These are phyloP conservation scores for Papiliotrema terrestris DNA, from an alignment of 1,284 basidiomycete genomes.

Conservation along the genomic window DNA sequence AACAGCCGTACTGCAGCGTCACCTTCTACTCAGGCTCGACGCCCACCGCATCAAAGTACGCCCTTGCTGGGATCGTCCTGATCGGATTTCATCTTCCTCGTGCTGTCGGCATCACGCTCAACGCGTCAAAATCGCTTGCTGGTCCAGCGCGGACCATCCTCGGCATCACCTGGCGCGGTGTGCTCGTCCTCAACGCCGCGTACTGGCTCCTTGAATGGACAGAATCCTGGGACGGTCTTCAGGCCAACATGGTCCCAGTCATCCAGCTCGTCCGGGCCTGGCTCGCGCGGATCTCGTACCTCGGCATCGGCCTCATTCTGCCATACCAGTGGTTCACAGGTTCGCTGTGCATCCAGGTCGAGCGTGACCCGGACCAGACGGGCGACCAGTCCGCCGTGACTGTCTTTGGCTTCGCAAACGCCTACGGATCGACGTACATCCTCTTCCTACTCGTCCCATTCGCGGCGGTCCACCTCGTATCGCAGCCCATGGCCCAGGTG, in stretches of 20 bases:
- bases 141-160: slow-evolving; percentile 67
- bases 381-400: slow-evolving; percentile 55
- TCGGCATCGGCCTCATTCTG: slow-evolving; percentile 56
- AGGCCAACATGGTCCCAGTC: slow-evolving; percentile 36
- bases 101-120: slow-evolving; percentile 59
- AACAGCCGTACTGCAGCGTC: slow-evolving; percentile 76
- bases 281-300: slow-evolving; percentile 60
- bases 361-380: slow-evolving; percentile 42
- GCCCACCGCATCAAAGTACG: slow-evolving; percentile 59
- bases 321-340: slow-evolving; percentile 64
- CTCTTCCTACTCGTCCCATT: slow-evolving; percentile 72
- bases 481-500: slow-evolving; percentile 78
- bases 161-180: slow-evolving; percentile 57
- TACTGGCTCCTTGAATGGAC: slow-evolving; percentile 80
- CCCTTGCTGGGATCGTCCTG: slow-evolving; percentile 59
- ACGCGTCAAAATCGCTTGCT: slow-evolving; percentile 67
- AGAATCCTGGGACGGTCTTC: slow-evolving; percentile 52
- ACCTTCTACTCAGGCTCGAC: slow-evolving; percentile 78
- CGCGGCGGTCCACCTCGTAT: slow-evolving; percentile 60
- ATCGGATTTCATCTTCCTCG: slow-evolving; percentile 60
- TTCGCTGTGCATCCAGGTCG: slow-evolving; percentile 68
- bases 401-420: slow-evolving; percentile 84
- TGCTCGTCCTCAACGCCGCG: slow-evolving; percentile 58
- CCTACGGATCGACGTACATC: slow-evolving; percentile 80
- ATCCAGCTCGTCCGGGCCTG: slow-evolving; percentile 60